A percentile compares a stretch with the other conserved stretches of the same genome.
These are phyloP conservation scores for Penicillium samsonianum DNA, from an alignment of 495 filamentous ascomycete species.

Conservation along the genomic window DNA sequence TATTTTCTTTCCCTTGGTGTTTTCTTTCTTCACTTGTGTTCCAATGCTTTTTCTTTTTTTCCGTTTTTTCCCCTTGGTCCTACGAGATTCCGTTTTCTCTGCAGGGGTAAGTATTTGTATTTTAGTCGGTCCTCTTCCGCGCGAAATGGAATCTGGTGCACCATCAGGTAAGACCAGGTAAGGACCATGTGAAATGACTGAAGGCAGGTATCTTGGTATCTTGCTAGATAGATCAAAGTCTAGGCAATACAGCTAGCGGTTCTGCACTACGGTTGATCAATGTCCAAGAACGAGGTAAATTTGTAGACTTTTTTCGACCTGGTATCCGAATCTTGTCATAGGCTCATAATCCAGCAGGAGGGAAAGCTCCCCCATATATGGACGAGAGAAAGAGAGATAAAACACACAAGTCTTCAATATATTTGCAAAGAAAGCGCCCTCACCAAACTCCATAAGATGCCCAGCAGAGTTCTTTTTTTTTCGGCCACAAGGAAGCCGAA, in stretches of 20 bases:
- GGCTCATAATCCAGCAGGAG: conserved; percentile 38
- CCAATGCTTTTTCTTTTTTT: conserved; percentile 20
- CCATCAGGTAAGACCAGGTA: conserved; percentile 71
- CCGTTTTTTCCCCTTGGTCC: conserved; percentile 17
- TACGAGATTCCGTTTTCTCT: conserved; percentile 16
- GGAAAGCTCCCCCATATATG: conserved; percentile 22
- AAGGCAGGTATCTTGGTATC: conserved; percentile 35
- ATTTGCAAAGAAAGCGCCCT: conserved; percentile 37
- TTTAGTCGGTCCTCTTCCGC: conserved; percentile 38
- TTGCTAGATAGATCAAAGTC: conserved; percentile 33
- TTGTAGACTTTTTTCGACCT: conserved; percentile 29
- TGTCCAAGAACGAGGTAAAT: background rate
- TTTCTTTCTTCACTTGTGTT: conserved; percentile 26
- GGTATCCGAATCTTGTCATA: conserved; percentile 40
- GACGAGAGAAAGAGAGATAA: conserved; percentile 23
- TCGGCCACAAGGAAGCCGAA: conserved; percentile 20
- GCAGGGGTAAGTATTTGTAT: conserved; percentile 53
- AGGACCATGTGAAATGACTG: conserved; percentile 46
- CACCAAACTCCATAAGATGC: conserved; percentile 45
- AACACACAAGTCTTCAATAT: conserved; percentile 27
- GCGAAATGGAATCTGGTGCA: conserved; percentile 27
- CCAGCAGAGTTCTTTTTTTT: conserved; percentile 38
- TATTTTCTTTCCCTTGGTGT: conserved; percentile 20
- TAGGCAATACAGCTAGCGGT: conserved; percentile 24
- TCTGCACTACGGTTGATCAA: conserved; percentile 8